phyloP scores from a whole-genome alignment of 2,329 filamentous ascomycete genomes.

The Hortaea sp. region DNA sequence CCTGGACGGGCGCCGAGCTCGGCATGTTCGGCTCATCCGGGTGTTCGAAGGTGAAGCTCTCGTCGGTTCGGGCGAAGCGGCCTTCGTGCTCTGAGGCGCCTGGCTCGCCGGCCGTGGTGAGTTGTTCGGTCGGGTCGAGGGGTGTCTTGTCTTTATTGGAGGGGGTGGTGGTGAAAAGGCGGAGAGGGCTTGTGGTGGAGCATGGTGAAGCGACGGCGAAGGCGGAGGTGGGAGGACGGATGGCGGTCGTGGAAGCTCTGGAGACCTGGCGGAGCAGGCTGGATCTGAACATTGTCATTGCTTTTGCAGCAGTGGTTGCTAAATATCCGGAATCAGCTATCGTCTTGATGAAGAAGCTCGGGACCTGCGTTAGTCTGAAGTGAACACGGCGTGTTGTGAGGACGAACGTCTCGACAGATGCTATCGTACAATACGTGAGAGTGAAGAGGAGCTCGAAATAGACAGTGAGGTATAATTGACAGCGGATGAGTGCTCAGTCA shows the following conservation, averaged over 20 bases:
- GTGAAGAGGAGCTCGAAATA: too few relatives aligned
- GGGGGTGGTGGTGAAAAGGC: conserved; percentile 14
- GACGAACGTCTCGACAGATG: too few relatives aligned
- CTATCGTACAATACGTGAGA: too few relatives aligned
- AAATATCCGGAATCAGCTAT: too few relatives aligned
- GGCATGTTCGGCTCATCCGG: conserved; percentile 71
- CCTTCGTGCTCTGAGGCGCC: conserved; percentile 44
- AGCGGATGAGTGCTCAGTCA: too few relatives aligned
- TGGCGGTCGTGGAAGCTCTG: conserved; percentile 20
- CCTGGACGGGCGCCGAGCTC: conserved; percentile 58
- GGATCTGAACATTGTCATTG: conserved; percentile 21
- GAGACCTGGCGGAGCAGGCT: conserved; percentile 23
- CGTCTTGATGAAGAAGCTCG: too few relatives aligned
- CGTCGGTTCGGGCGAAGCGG: conserved; percentile 68
- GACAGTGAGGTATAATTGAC: too few relatives aligned
- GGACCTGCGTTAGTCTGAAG: too few relatives aligned
- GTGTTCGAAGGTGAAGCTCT: conserved; percentile 68
- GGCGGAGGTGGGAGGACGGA: conserved; percentile 11
- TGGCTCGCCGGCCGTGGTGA: conserved; percentile 25
- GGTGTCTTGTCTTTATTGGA: conserved; percentile 13
- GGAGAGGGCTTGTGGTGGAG: conserved; percentile 9
- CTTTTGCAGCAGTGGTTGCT: too few relatives aligned
- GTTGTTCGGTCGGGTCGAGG: conserved; percentile 20
- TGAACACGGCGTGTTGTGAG: too few relatives aligned
- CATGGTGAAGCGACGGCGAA: conserved; percentile 5